phyloP scores from a whole-genome alignment of 73 alveolate species.

The Paramecium octaurelia region DNA sequence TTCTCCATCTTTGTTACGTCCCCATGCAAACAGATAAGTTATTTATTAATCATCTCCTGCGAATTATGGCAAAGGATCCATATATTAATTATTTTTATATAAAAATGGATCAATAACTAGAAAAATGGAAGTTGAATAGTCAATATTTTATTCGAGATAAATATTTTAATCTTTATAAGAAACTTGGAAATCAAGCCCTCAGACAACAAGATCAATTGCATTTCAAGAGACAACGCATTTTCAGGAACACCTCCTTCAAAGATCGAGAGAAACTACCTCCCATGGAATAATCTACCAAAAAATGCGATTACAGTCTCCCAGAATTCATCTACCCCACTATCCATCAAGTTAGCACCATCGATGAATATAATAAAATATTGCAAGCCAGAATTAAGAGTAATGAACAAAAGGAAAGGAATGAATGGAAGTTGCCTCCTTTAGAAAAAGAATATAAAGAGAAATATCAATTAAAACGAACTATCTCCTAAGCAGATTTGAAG shows the following conservation, averaged over 20 bases:
- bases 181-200: neutral
- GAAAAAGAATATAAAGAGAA: neutral
- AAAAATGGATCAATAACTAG: neutral
- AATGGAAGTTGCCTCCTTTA: neutral
- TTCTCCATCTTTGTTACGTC: slow-evolving; percentile 96
- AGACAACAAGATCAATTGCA: neutral
- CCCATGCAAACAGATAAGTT: slow-evolving; percentile 77
- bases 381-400: neutral
- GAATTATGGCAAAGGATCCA: slow-evolving; percentile 19
- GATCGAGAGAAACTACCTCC: neutral
- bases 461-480: neutral
- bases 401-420: neutral
- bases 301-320: neutral
- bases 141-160: neutral
- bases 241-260: neutral
- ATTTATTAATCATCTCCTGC: neutral
- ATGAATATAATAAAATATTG: neutral
- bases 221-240: neutral
- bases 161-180: neutral
- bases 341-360: neutral
- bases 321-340: neutral
- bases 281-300: neutral
- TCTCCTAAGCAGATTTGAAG: neutral
- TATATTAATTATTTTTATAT: neutral
- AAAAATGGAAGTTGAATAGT: neutral